Evolutionary conservation across 495 filamentous ascomycete genomes (phyloP), one percentile per base, ranked within the genome.

Genomic region (Xylaria venustula): DNA sequence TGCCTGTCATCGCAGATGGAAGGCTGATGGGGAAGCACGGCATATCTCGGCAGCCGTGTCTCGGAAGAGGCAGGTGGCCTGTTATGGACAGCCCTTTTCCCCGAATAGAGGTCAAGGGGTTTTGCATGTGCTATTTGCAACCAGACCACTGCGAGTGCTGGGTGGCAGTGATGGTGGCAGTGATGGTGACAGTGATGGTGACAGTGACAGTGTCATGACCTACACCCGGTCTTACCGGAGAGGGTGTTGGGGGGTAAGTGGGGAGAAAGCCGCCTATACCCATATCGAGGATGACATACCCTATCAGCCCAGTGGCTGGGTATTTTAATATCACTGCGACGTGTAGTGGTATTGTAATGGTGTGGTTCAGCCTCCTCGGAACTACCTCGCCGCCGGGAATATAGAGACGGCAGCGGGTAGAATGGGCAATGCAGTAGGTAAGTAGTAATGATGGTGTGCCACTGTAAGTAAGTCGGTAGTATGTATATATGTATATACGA

Each of bases 291-390:
- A 56, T 40, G 41, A 28, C 14, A 36, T 23, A n/a, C n/a, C n/a
- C n/a, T n/a, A 1, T 22, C 42, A 47, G 11, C 41, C 54, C 14
- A 44, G 17, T 32, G 53, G 37, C 53, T 36, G 14, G 37, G 37
- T 15, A 15, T 5, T 57, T 48, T 36, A 26, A 20, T 28, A 37
- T 47, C n/a, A n/a, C 30, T 37, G 30, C 54, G 17, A 55, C 53
- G n/a, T 32, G 22, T 12, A 36, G 20, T 28, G n/a, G 30, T 23
- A 23, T 19, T 28, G 34, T 17, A 7, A 32, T 23, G 25, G 37
- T n/a, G 23, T 20, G 23, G 17, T 55, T 55, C 53, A 55, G 53
- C 37, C 53, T 55, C 40, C 45, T 44, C 53, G 25, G 37, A 22
- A 34, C 25, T 32, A 55, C 40, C 25, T 40, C 25, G 40, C 53